Evolutionary conservation across 2,329 filamentous ascomycete species (phyloP).

Genomic region (Beauveria pseudobassiana): DNA sequence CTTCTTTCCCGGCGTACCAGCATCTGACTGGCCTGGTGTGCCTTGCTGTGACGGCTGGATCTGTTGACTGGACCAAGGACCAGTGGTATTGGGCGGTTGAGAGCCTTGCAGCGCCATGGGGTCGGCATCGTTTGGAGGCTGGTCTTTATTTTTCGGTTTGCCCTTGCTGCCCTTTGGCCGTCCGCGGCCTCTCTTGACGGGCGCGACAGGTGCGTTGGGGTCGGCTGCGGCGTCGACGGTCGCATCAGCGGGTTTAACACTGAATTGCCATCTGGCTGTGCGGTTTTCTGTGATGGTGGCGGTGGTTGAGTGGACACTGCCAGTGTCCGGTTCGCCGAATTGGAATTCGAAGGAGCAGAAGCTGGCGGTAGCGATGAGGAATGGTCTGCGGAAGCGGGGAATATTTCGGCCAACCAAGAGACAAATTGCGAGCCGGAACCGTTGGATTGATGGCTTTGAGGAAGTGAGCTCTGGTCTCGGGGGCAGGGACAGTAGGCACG

Average conservation of each 20-base stretch:
- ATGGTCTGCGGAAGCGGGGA: constrained; percentile 31
- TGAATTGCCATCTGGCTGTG: not conserved
- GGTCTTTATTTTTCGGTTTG: constrained; percentile 43
- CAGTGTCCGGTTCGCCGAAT: not conserved
- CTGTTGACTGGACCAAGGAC: constrained; percentile 1
- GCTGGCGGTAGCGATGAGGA: not conserved
- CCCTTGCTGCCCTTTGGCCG: constrained; percentile 52
- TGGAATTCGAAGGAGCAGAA: not conserved
- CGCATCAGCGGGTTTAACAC: not conserved
- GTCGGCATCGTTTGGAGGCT: not conserved
- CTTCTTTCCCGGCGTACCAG: constrained; percentile 21
- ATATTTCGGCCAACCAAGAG: constrained; percentile 57
- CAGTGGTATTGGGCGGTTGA: constrained; percentile 1
- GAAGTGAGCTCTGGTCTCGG: constrained; percentile 43
- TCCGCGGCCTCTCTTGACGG: constrained; percentile 40
- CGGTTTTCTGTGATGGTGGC: not conserved
- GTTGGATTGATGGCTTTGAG: constrained; percentile 47
- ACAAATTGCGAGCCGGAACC: constrained; percentile 52
- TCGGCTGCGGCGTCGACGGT: not conserved
- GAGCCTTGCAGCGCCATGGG: not conserved
- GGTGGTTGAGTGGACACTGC: not conserved
- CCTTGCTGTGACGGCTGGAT: constrained; percentile 3
- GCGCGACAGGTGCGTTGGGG: constrained; percentile 10
- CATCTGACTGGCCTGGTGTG: constrained; percentile 14
- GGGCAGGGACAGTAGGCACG: constrained; percentile 45